Percentiles rank a stretch among this genome's conserved stretches.
phyloP scores from a whole-genome alignment of 768 basidiomycete genomes.

The Boletus patriciae region DNA sequence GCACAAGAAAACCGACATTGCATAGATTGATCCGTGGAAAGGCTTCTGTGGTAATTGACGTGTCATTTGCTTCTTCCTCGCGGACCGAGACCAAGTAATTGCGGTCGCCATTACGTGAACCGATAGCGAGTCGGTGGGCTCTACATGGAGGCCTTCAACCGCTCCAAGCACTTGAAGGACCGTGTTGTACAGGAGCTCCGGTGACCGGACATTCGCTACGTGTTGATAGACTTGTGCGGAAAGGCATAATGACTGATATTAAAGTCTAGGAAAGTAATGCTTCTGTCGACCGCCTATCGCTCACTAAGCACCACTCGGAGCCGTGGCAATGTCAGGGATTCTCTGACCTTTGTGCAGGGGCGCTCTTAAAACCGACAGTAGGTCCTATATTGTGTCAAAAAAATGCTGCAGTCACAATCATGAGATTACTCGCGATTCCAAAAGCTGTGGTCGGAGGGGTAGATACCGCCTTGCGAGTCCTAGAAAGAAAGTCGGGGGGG shows the following conservation, averaged over 20 bases:
- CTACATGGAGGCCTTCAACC: constrained; percentile 32
- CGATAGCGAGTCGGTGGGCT: neutral
- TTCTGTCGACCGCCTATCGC: constrained; percentile 68
- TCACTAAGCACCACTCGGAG: constrained; percentile 12
- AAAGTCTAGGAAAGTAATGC: constrained; percentile 79
- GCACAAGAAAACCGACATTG: constrained; percentile 28
- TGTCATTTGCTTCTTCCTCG: constrained; percentile 47
- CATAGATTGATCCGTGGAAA: constrained; percentile 9
- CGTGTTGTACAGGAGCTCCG: constrained; percentile 8
- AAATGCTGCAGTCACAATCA: constrained; percentile 23
- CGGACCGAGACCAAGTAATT: constrained; percentile 72
- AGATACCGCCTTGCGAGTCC: constrained; percentile 58
- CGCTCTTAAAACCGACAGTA: constrained; percentile 75
- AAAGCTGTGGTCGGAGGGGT: constrained; percentile 48
- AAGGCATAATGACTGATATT: constrained; percentile 56
- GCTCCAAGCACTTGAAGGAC: constrained; percentile 35
- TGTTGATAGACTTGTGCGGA: constrained; percentile 56
- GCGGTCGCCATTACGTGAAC: constrained; percentile 31
- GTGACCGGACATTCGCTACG: constrained; percentile 17
- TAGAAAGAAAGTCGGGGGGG: constrained; percentile 54
- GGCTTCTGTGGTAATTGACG: neutral
- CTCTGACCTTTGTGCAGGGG: constrained; percentile 63
- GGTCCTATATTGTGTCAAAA: constrained; percentile 29
- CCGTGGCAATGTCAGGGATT: neutral
- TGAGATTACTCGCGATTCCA: neutral